These are phyloP conservation scores for Aureobasidium namibiae DNA, from an alignment of 2,329 filamentous ascomycete genomes.

Conservation along the genomic window DNA sequence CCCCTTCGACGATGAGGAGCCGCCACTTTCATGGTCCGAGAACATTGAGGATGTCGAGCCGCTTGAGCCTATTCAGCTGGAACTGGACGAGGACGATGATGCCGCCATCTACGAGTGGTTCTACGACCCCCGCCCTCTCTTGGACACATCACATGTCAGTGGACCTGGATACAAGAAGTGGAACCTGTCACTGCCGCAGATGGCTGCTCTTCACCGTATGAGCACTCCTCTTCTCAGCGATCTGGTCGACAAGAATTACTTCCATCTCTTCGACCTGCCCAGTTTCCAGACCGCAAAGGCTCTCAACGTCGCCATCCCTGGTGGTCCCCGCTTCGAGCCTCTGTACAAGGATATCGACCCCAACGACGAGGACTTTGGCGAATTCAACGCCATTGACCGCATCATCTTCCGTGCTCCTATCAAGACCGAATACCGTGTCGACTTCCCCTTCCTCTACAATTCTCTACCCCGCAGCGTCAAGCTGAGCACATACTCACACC, in stretches of 20 bases:
- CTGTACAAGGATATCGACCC: conserved; percentile 98
- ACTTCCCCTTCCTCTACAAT: conserved; percentile 93
- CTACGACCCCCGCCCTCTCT: conserved; percentile 84
- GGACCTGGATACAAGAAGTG: conserved; percentile 94
- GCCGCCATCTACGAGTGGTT: conserved; percentile 91
- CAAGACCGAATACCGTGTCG: conserved; percentile 89
- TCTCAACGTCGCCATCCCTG: conserved; percentile 93
- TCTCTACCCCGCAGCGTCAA: conserved; percentile 90
- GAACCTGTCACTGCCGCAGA: conserved; percentile 88
- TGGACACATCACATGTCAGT: conserved; percentile 90
- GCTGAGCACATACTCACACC: conserved; percentile 86
- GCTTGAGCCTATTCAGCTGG: conserved; percentile 95
- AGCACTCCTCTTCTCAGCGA: conserved; percentile 88
- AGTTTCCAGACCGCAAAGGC: conserved; percentile 95
- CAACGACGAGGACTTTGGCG: conserved; percentile 97
- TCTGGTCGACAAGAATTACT: conserved; percentile 92
- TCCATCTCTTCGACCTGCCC: conserved; percentile 91
- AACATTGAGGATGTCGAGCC: conserved; percentile 99
- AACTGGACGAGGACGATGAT: conserved; percentile 90
- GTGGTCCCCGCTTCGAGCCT: conserved; percentile 91
- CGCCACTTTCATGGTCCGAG: conserved; percentile 93
- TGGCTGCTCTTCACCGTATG: conserved; percentile 88
- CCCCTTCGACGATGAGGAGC: conserved; percentile 97
- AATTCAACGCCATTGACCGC: conserved; percentile 98
- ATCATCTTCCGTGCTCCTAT: conserved; percentile 97